phyloP scores from a whole-genome alignment of 140 eudicot species.

The Ambrosia hybrid region DNA sequence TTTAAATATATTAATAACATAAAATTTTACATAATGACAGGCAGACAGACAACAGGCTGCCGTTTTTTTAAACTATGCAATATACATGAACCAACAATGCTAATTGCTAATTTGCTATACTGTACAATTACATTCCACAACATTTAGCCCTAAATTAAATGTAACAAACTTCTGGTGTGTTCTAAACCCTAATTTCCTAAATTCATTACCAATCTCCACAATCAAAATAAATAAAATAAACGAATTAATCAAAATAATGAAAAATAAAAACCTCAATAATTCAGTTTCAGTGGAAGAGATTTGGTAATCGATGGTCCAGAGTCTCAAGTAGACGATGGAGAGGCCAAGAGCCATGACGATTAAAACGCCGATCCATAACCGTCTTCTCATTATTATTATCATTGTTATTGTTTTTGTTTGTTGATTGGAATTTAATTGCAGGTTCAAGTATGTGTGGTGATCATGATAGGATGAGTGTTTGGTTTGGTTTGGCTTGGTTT shows the following conservation, averaged over 20 bases:
- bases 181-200: conserved; percentile 21
- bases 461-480: conserved; percentile 10
- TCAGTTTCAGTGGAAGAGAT: conserved; percentile 70
- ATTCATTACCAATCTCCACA: neutral
- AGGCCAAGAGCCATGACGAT: conserved; percentile 57
- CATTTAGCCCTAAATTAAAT: neutral
- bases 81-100: too few species aligned
- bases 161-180: neutral
- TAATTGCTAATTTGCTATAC: too few species aligned
- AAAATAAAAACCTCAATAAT: conserved; percentile 46
- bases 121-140: too few species aligned
- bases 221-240: neutral
- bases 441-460: conserved; percentile 3
- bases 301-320: conserved; percentile 82
- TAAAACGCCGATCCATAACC: conserved; percentile 46
- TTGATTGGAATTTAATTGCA: conserved; percentile 14
- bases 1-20: too few species aligned
- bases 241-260: conserved; percentile 1
- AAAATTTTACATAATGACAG: too few species aligned
- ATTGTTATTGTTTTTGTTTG: conserved; percentile 15
- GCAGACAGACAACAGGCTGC: too few species aligned
- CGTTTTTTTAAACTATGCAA: too few species aligned
- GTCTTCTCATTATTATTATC: conserved; percentile 41
- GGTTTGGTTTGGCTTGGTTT: neutral
- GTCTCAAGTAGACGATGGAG: conserved; percentile 67